Conservation (phyloP, 441 rosid genomes). For the Gossypium gossypioides region DNA sequence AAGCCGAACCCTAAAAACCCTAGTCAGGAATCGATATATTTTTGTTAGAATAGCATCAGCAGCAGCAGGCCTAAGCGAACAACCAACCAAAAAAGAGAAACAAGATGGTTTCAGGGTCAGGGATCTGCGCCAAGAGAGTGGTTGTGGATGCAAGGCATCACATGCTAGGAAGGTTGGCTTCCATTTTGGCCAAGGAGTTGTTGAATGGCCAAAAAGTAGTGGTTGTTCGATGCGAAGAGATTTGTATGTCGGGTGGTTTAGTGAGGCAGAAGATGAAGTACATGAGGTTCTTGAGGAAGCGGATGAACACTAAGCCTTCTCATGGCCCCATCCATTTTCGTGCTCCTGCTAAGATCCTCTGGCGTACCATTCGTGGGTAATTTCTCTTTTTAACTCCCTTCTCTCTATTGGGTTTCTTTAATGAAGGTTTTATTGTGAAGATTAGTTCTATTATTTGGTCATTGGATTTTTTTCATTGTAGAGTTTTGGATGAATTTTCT, state of each 20-base stretch:
- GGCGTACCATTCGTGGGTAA: conserved; percentile 90
- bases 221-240: conserved; percentile 76
- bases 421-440: background rate
- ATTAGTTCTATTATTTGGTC: background rate
- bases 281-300: conserved; percentile 74
- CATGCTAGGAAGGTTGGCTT: conserved; percentile 67
- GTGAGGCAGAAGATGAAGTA: conserved; percentile 91
- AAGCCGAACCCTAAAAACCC: background rate
- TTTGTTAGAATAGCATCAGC: background rate
- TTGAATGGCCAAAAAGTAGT: conserved; percentile 77
- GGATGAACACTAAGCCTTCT: conserved; percentile 93
- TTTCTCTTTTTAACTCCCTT: background rate
- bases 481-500: background rate
- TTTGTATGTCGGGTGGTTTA: conserved; percentile 74
- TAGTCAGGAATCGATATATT: background rate
- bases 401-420: background rate
- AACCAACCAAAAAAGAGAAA: background rate
- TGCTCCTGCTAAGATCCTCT: conserved; percentile 78
- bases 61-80: background rate
- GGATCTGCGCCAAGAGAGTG: conserved; percentile 57
- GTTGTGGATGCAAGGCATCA: conserved; percentile 86
- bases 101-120: conserved; percentile 84
- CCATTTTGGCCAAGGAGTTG: conserved; percentile 67
- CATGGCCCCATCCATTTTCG: conserved; percentile 92
- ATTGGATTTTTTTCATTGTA: background rate